phyloP scores from a whole-genome alignment of 352 stramenopile species.

The Globisporangium paddicum region DNA sequence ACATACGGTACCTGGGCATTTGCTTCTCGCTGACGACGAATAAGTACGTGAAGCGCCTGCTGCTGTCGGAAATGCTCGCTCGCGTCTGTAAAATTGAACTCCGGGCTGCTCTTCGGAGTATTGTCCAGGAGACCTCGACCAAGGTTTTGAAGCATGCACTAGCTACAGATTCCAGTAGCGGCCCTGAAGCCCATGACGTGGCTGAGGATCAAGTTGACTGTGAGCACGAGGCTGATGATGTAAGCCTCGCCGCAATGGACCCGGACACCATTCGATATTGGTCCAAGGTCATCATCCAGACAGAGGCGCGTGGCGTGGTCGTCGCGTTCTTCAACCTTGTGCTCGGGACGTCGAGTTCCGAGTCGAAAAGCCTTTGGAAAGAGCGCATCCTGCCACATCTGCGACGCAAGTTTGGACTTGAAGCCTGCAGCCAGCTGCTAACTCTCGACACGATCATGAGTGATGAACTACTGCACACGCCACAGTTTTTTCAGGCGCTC shows the following conservation, averaged over 20 bases:
- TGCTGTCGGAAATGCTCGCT: conserved; percentile 59
- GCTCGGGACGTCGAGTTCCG: conserved; percentile 22
- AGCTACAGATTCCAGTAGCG: neutral
- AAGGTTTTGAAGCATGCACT: conserved; percentile 20
- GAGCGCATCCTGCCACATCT: conserved; percentile 47
- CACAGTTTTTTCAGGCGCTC: conserved; percentile 46
- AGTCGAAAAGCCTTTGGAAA: conserved; percentile 39
- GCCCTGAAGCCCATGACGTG: neutral
- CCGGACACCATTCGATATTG: conserved; percentile 8
- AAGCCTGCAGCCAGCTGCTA: conserved; percentile 1
- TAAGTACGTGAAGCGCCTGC: conserved; percentile 36
- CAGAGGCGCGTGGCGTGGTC: conserved; percentile 16
- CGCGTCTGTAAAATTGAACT: conserved; percentile 57
- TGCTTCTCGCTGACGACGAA: conserved; percentile 45
- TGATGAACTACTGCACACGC: conserved; percentile 41
- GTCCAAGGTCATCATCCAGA: conserved; percentile 18
- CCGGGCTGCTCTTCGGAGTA: conserved; percentile 22
- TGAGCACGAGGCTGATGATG: neutral
- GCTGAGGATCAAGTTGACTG: neutral
- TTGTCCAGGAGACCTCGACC: conserved; percentile 20
- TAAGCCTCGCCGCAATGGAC: neutral
- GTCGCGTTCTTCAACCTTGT: conserved; percentile 61
- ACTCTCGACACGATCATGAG: conserved; percentile 26
- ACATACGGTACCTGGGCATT: conserved; percentile 45
- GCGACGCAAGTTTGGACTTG: conserved; percentile 32